Evolutionary conservation across 2,329 filamentous ascomycete species (phyloP), one percentile per base, ranked within the genome.

Genomic region (Talaromyces piceae): DNA sequence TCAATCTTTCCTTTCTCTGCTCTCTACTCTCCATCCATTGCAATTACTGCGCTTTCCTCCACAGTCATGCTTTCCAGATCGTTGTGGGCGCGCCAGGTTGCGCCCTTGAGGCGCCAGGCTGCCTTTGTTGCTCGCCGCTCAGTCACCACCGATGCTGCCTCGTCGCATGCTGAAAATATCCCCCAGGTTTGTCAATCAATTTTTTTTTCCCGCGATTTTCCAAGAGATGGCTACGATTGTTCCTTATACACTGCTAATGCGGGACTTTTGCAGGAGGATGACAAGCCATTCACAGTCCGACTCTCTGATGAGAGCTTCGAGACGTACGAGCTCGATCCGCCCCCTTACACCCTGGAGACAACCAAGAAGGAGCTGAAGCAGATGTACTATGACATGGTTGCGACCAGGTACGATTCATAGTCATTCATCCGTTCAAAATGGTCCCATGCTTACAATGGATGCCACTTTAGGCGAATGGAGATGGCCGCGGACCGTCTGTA

Each of bases 281-380:
- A 96, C 67, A 87, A 95, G 80, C 83, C 84, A 59, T 97, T 98
- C 78, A 82, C 86, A 66, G 83, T 98, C 70, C 86, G 83, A 67
- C 86, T 98, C 71, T 95, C 89, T 71, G 89, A 96, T 72, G 91
- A 97, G 86, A 91, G 88, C 78, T 98, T 97, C 78, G 93, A 98
- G 82, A 96, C 93, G 53, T 98, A 97, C 77, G 90, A 96, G 79
- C 83, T 98, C 69, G 93, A 98, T 76, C 91, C 91, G 63, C 93
- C 93, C 59, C 79, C 89, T 53, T 96, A 96, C 80, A 91, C 88
- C 57, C 77, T 98, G 63, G 79, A 94, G 65, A 88, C 90, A 58
- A 97, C 91, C 67, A 98, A 98, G 85, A 90, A 88, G 76, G 88
- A 97, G 78, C 79, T 98, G 71, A 97, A 95, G 84, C 81, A 94